Conservation (phyloP, 257 asterid species). For the Forsythia suspensa region DNA sequence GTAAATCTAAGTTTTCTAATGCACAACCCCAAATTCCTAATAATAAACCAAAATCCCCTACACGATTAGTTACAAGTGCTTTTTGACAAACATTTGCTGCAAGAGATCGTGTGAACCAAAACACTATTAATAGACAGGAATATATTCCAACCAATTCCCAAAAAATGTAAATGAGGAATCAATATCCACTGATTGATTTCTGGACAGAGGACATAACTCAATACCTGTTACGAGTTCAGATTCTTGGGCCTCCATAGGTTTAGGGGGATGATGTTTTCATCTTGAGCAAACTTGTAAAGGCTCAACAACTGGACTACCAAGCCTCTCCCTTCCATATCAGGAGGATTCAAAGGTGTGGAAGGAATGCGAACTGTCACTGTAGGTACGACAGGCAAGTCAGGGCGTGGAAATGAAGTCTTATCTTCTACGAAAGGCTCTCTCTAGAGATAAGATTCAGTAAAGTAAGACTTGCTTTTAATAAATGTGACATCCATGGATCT, state of each 20-base stretch:
- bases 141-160: too few species aligned
- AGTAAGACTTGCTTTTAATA: background rate
- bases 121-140: too few species aligned
- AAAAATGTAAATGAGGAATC: too few species aligned
- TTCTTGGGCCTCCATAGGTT: background rate
- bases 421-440: too few species aligned
- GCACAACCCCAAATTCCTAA: too few species aligned
- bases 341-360: background rate
- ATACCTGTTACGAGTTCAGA: background rate
- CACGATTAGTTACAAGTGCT: too few species aligned
- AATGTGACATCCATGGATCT: background rate
- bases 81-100: too few species aligned
- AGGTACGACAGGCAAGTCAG: background rate
- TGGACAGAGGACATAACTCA: too few species aligned
- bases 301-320: background rate
- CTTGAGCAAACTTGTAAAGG: background rate
- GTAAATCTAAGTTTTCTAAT: background rate
- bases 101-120: too few species aligned
- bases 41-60: too few species aligned
- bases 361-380: background rate
- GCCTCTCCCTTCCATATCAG: background rate
- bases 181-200: too few species aligned
- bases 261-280: background rate
- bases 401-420: background rate
- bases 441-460: background rate